Conservation (phyloP, 768 basidiomycete genomes). For the Lentinula sp. region DNA sequence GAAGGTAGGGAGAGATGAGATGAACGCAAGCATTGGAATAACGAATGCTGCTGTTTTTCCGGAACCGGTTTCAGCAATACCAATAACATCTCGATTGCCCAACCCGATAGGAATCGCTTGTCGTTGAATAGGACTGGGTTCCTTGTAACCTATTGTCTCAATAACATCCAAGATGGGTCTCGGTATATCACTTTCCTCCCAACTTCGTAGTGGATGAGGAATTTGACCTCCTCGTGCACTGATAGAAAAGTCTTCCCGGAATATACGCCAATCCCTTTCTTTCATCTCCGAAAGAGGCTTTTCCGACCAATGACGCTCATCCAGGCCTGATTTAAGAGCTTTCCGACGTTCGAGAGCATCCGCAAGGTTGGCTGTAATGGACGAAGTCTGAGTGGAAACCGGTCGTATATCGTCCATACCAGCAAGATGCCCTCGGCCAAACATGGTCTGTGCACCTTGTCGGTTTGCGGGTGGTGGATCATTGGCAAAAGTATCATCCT, state of each 20-base stretch:
- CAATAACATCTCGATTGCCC: constrained; percentile 95
- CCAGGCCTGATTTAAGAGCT: constrained; percentile 75
- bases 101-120: constrained; percentile 99
- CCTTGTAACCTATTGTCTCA: constrained; percentile 91
- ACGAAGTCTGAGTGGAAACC: constrained; percentile 21
- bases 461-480: constrained; percentile 72
- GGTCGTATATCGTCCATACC: constrained; percentile 72
- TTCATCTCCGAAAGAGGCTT: constrained; percentile 91
- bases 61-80: constrained; percentile 98
- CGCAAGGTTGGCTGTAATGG: constrained; percentile 48
- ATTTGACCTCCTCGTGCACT: constrained; percentile 90
- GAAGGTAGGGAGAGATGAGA: constrained; percentile 77
- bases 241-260: constrained; percentile 97
- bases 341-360: constrained; percentile 80
- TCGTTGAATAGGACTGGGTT: constrained; percentile 94
- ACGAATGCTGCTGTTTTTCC: constrained; percentile 99
- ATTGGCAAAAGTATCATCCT: constrained; percentile 86
- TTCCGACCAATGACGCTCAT: constrained; percentile 97
- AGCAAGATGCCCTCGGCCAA: constrained; percentile 76
- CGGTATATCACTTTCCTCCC: constrained; percentile 86
- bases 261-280: constrained; percentile 98
- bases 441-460: constrained; percentile 85
- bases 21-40: constrained; percentile 96
- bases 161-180: constrained; percentile 74
- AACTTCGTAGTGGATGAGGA: constrained; percentile 88